Percentiles rank a stretch among this genome's conserved stretches.
phyloP scores from a whole-genome alignment of 441 rosid species.

The Syzygium malaccense region DNA sequence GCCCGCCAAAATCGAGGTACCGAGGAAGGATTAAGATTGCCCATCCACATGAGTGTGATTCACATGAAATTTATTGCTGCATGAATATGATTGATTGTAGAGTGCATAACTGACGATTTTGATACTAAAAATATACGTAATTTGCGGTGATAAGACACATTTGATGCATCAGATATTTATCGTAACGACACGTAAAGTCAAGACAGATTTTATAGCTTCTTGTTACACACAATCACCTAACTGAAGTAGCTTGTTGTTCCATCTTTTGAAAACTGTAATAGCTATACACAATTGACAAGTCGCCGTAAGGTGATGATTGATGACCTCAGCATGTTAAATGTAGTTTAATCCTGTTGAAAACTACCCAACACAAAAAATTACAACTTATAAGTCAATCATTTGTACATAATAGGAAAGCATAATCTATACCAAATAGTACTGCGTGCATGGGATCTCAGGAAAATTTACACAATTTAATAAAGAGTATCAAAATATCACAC shows the following conservation, averaged over 20 bases:
- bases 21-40: neutral
- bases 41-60: neutral
- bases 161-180: neutral
- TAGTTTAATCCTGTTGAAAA: neutral
- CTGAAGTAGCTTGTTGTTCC: neutral
- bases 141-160: neutral
- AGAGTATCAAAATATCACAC: neutral
- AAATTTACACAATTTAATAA: neutral
- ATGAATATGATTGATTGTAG: neutral
- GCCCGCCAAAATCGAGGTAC: neutral
- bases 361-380: neutral
- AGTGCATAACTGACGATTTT: neutral
- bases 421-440: neutral
- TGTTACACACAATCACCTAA: neutral
- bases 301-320: neutral
- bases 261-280: neutral
- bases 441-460: neutral
- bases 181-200: neutral
- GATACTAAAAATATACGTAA: neutral
- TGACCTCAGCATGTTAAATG: neutral
- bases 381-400: neutral
- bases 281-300: too few species aligned
- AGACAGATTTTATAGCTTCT: neutral
- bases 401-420: neutral
- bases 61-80: neutral